Percentiles rank a stretch among this genome's conserved stretches.
Conservation (phyloP, 2,329 filamentous ascomycete species). For the Paraphaeosphaeria sporulosa region DNA sequence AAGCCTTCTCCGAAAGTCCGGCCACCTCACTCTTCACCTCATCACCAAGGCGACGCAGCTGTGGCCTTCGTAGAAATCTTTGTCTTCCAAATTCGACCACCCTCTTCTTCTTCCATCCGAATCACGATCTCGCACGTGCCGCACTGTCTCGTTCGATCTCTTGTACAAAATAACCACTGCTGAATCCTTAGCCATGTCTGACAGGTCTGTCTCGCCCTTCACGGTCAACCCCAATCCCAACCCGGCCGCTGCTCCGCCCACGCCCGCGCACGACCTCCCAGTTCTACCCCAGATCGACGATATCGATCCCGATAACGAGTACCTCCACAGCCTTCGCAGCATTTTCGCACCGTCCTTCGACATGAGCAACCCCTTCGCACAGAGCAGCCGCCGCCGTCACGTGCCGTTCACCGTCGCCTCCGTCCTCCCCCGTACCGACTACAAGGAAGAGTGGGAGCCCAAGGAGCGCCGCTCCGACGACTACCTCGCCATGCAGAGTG, state of each 20-base stretch:
- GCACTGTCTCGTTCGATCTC: not conserved
- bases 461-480: slow-evolving; percentile 18
- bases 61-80: not conserved
- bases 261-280: not conserved
- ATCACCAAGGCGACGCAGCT: not conserved
- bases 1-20: not conserved
- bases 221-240: not conserved
- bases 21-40: not conserved
- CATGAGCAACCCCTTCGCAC: not conserved
- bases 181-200: not conserved
- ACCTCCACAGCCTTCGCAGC: not conserved
- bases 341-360: not conserved
- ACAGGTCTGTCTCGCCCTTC: slow-evolving; percentile 1
- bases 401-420: slow-evolving; percentile 14
- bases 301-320: not conserved
- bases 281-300: not conserved
- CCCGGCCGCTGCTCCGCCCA: not conserved
- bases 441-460: slow-evolving; percentile 27
- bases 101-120: not conserved
- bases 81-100: not conserved
- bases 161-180: not conserved
- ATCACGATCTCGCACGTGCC: not conserved
- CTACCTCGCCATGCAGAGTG: slow-evolving; percentile 29
- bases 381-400: not conserved
- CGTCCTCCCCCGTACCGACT: slow-evolving; percentile 21